Conservation (phyloP, 352 stramenopile genomes). For the Pythium sp. region DNA sequence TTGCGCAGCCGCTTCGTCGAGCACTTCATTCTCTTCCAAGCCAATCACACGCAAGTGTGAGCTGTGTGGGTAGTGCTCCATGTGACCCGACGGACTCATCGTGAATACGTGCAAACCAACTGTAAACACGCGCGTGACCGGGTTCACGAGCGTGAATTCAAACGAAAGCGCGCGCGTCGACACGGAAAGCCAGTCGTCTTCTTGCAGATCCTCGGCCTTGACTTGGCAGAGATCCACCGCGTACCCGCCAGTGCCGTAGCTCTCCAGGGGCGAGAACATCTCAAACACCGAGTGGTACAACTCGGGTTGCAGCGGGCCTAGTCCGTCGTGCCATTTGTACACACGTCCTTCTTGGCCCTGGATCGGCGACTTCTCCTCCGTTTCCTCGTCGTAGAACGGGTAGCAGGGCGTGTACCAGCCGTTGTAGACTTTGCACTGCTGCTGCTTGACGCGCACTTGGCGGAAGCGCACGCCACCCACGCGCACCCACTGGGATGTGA, state of each 20-base stretch:
- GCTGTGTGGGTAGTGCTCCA: constrained; percentile 80
- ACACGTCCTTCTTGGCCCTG: constrained; percentile 37
- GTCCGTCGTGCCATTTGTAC: constrained; percentile 67
- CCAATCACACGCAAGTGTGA: constrained; percentile 79
- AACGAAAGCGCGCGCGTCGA: constrained; percentile 79
- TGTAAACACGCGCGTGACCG: constrained; percentile 87
- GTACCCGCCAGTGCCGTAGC: constrained; percentile 70
- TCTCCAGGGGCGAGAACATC: constrained; percentile 36
- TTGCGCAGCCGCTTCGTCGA: constrained; percentile 11
- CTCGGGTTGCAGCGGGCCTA: constrained; percentile 54
- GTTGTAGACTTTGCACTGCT: constrained; percentile 66
- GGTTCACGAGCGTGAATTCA: constrained; percentile 87
- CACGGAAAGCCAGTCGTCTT: constrained; percentile 73
- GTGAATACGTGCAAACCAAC: constrained; percentile 83
- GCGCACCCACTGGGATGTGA: constrained; percentile 70
- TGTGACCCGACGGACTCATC: constrained; percentile 74
- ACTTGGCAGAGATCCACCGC: constrained; percentile 69
- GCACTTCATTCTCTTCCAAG: constrained; percentile 53
- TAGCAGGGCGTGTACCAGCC: constrained; percentile 69
- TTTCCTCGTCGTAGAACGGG: constrained; percentile 53
- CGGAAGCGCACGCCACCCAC: constrained; percentile 77
- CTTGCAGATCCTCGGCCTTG: constrained; percentile 56
- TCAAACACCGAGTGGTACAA: constrained; percentile 57
- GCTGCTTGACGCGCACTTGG: constrained; percentile 75
- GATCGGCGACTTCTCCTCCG: constrained; percentile 51